Percentiles rank a stretch among this genome's conserved stretches.
phyloP scores from a whole-genome alignment of 75 land plant genomes.

The Ceratopteris richardii region DNA sequence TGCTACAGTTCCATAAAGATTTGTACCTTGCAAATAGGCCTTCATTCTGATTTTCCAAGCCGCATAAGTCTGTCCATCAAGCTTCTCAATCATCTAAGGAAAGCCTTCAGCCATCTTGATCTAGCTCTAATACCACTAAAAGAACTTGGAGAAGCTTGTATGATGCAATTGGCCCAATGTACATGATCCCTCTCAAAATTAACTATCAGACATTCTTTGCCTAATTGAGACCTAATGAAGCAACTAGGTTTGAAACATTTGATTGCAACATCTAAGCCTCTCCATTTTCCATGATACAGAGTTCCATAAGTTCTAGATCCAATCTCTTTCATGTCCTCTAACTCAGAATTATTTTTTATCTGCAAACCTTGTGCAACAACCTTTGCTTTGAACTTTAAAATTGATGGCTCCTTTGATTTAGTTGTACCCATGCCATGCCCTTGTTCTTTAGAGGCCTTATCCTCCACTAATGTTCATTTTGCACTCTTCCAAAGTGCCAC shows the following conservation, averaged over 20 bases:
- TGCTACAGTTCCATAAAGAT: no score
- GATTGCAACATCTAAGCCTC: conserved; percentile 96
- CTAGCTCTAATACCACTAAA: no score
- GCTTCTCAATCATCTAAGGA: no score
- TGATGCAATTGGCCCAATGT: conserved; percentile 80
- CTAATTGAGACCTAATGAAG: conserved; percentile 66
- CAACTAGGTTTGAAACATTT: conserved; percentile 88
- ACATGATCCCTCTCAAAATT: conserved; percentile 87
- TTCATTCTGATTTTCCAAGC: no score
- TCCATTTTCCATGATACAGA: conserved; percentile 92
- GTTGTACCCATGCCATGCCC: no score
- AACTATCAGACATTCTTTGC: conserved; percentile 70
- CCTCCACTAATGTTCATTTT: no score
- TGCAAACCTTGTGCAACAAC: conserved; percentile 71
- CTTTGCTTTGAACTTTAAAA: conserved; percentile 45
- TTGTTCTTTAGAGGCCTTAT: no score
- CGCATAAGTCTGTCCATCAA: no score
- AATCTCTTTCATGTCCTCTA: conserved; percentile 82
- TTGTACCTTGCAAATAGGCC: no score
- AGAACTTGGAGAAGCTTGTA: no score
- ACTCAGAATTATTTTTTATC: conserved; percentile 76
- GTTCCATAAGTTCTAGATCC: conserved; percentile 98
- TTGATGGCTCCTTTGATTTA: not conserved
- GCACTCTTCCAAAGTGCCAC: no score
- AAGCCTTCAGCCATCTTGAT: no score